These are phyloP conservation scores for Eremothecium cymbalariae DNA, from an alignment of 1,139 yeast genomes.

Conservation along the genomic window DNA sequence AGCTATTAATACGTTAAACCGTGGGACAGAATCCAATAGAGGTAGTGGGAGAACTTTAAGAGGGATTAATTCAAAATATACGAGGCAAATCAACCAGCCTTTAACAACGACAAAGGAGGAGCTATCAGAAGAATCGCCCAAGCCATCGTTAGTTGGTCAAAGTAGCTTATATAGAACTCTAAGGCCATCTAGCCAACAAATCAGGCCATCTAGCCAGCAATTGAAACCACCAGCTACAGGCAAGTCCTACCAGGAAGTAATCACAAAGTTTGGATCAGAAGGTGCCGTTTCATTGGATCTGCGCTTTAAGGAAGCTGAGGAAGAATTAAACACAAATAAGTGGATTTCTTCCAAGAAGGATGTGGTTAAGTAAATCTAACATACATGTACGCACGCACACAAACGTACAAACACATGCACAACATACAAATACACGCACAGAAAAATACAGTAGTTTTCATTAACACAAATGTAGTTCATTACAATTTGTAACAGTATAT, in stretches of 20 bases:
- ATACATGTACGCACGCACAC: too few species aligned
- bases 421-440: too few species aligned
- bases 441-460: too few species aligned
- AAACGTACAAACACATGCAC: too few species aligned
- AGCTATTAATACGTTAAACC: background rate
- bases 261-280: constrained; percentile 9
- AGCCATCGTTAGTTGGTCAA: constrained; percentile 4
- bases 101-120: constrained; percentile 2
- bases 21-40: constrained; percentile 1
- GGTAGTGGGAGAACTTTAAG: constrained; percentile 4
- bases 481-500: too few species aligned
- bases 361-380: background rate
- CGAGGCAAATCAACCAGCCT: constrained; percentile 1
- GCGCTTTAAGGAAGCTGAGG: constrained; percentile 12
- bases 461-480: too few species aligned
- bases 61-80: constrained; percentile 5
- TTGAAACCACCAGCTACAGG: constrained; percentile 4
- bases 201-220: constrained; percentile 1
- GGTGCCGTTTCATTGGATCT: constrained; percentile 5
- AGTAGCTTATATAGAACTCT: constrained; percentile 3
- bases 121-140: constrained; percentile 2
- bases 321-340: constrained; percentile 11
- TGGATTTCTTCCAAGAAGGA: constrained; percentile 8
- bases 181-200: constrained; percentile 2
- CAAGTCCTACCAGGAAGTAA: constrained; percentile 7